Evolutionary conservation across 805 yeast species (phyloP).

Genomic region (Pichia nanzhaoensis): DNA sequence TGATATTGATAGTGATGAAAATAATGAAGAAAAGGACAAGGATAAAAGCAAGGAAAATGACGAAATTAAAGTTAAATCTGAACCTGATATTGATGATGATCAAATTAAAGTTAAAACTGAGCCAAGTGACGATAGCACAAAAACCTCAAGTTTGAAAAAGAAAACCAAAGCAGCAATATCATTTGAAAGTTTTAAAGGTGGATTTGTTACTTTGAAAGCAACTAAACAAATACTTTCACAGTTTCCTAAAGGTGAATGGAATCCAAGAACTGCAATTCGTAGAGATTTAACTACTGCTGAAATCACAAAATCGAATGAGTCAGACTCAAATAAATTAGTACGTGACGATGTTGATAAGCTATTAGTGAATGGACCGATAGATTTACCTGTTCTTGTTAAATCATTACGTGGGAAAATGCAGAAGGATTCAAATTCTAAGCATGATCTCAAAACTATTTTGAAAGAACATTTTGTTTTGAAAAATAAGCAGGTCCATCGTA

Average conservation of each 20-base stretch:
- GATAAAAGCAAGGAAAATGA: conserved; percentile 19
- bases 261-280: conserved; percentile 44
- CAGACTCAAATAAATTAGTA: conserved; percentile 30
- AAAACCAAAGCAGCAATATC: conserved; percentile 22
- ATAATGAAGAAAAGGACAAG: conserved; percentile 28
- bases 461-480: conserved; percentile 26
- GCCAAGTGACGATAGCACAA: not conserved
- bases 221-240: conserved; percentile 50
- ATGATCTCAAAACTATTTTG: conserved; percentile 41
- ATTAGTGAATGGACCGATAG: conserved; percentile 47
- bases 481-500: conserved; percentile 28
- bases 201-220: conserved; percentile 58
- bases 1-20: conserved; percentile 49
- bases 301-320: conserved; percentile 1
- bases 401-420: conserved; percentile 56
- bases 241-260: conserved; percentile 84
- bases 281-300: conserved; percentile 13
- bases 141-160: conserved; percentile 1
- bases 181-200: conserved; percentile 40
- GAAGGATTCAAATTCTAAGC: conserved; percentile 57
- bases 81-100: conserved; percentile 10
- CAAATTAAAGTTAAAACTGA: conserved; percentile 9
- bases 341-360: conserved; percentile 65
- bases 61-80: conserved; percentile 19
- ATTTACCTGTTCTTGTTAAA: conserved; percentile 49